Conservation (phyloP, 2,329 filamentous ascomycete genomes). For the Dendrostoma leiphaemia region DNA sequence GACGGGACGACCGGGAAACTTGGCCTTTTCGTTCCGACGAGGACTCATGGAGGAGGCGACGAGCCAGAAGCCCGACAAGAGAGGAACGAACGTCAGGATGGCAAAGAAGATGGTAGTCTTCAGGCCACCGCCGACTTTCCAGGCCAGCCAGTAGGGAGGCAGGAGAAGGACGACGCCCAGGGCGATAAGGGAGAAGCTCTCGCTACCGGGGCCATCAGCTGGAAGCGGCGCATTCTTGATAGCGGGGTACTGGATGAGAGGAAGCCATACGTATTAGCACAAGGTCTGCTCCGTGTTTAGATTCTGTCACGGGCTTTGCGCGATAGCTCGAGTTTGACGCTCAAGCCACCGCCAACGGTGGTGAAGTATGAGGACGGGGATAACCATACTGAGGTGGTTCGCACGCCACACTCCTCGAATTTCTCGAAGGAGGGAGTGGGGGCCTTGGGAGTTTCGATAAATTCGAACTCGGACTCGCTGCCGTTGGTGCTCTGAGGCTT, state of each 20-base stretch:
- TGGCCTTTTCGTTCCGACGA: conserved; percentile 90
- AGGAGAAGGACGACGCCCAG: conserved; percentile 68
- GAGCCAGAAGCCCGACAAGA: conserved; percentile 81
- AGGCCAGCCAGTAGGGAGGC: conserved; percentile 77
- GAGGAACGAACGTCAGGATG: conserved; percentile 73
- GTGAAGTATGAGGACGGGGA: not conserved
- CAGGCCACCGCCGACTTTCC: conserved; percentile 79
- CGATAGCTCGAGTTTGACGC: not conserved
- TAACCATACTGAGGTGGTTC: conserved; percentile 49
- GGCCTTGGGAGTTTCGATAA: conserved; percentile 56
- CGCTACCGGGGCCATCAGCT: conserved; percentile 79
- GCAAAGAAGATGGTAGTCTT: conserved; percentile 88
- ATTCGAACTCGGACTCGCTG: conserved; percentile 61
- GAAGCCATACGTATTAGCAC: not conserved
- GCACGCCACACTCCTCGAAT: conserved; percentile 53
- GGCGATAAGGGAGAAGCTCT: conserved; percentile 81
- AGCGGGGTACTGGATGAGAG: conserved; percentile 64
- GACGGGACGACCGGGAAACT: conserved; percentile 78
- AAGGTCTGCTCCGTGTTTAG: not conserved
- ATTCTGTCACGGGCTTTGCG: conserved; percentile 5
- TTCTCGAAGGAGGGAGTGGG: conserved; percentile 48
- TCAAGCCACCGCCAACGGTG: not conserved
- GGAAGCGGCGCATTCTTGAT: conserved; percentile 96
- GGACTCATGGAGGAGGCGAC: conserved; percentile 76
- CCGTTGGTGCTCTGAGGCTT: conserved; percentile 46